Evolutionary conservation across 306 rosid genomes (phyloP), one percentile per base, ranked within the genome.

Genomic region (Leucaena leucocephala): DNA sequence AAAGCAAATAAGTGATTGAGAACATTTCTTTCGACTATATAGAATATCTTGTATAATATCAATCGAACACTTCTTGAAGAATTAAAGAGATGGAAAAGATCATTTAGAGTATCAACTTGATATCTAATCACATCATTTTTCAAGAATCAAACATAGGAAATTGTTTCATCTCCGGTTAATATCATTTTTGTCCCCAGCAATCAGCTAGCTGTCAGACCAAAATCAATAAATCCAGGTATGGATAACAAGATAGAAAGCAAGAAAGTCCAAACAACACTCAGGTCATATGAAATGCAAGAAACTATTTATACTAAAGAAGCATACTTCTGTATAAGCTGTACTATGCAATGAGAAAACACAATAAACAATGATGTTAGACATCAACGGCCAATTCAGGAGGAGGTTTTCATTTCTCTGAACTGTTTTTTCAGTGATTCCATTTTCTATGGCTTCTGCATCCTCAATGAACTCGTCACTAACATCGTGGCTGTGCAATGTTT

Each of bases 321-420:
- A 8, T 19, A 55, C 62, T 34, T 55, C 62, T 19, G 62, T n/a
- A 55, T 55, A 55, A 55, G 62, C 62, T 1, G 8, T 19, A 55
- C 19, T 13, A 55, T 55, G 62, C 11, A 55, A 12, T 55, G 62
- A 55, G 62, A 55, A 6, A 55, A 55, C 1, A 3, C 62, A 8
- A 70, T 80, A 86, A 55, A 86, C 86, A 70, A 92, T 42, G 80
- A 89, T 86, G 58, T 91, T 69, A 84, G 97, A 92, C 95, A 94
- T 92, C 78, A 92, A 83, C 3, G 97, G 92, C 98, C 97, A 92
- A 78, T 94, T 94, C 81, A 67, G 70, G 22, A 92, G 27, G 72
- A 92, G 95, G 82, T 75, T 92, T 82, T 83, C 83, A 54, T 84
- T 61, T 75, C 84, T 66, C 73, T 59, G 68, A 43, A 57, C 49